These are phyloP conservation scores for Setaria viridis DNA, from an alignment of 202 grass and related monocot species.

Conservation along the genomic window DNA sequence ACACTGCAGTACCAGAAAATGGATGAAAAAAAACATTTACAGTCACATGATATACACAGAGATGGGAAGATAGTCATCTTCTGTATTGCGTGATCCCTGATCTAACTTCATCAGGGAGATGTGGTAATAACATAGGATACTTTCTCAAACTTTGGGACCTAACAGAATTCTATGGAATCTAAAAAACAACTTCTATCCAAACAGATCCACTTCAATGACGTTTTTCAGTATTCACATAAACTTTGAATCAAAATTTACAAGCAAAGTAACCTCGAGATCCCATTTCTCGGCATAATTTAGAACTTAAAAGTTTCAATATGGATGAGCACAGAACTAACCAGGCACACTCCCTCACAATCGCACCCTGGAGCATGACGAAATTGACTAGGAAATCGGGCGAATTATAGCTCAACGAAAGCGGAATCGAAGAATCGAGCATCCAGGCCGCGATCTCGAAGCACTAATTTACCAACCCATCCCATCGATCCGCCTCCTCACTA, in stretches of 20 bases:
- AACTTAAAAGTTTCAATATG: background rate
- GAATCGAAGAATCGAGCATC: slow-evolving; percentile 11
- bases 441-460: background rate
- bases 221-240: background rate
- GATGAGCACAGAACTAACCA: background rate
- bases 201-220: background rate
- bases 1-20: background rate
- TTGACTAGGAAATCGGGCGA: slow-evolving; percentile 8
- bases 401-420: slow-evolving; percentile 3
- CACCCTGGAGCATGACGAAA: slow-evolving; percentile 21
- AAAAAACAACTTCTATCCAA: background rate
- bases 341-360: background rate
- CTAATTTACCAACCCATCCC: slow-evolving; percentile 1
- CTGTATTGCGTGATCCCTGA: background rate
- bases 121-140: background rate
- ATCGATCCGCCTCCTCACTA: slow-evolving; percentile 24
- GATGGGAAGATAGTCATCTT: background rate
- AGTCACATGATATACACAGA: background rate
- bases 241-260: background rate
- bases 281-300: background rate
- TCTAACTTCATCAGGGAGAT: background rate
- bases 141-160: background rate
- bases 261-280: background rate
- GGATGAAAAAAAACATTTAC: slow-evolving; percentile 5
- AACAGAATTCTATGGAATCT: slow-evolving; percentile 8